phyloP scores from a whole-genome alignment of 768 basidiomycete genomes.

The Cystoderma amianthinum region DNA sequence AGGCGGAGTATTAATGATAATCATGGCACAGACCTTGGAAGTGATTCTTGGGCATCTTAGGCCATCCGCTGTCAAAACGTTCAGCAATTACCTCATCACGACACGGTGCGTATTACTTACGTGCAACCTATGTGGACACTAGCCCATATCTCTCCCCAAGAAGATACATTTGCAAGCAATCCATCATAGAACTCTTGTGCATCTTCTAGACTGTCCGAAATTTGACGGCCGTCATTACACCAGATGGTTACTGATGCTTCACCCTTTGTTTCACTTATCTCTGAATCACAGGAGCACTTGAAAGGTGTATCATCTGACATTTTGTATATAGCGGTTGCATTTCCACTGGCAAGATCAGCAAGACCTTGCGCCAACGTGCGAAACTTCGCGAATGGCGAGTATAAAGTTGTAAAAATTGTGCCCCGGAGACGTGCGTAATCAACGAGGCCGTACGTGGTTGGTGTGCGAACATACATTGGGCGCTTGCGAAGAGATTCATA shows the following conservation, averaged over 20 bases:
- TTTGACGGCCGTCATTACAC: conserved; percentile 13
- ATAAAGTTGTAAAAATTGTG: conserved; percentile 24
- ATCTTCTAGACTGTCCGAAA: conserved; percentile 10
- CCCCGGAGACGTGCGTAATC: conserved; percentile 25
- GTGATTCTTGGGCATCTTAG: conserved; percentile 13
- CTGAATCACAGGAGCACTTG: conserved; percentile 20
- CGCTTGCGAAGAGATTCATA: conserved; percentile 18
- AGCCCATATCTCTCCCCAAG: conserved; percentile 13
- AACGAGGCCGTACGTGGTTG: conserved; percentile 24
- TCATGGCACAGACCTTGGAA: conserved; percentile 9
- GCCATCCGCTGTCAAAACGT: conserved; percentile 17
- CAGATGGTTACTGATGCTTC: conserved; percentile 10
- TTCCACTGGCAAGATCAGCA: conserved; percentile 23
- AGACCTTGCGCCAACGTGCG: conserved; percentile 25
- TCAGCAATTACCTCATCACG: background rate
- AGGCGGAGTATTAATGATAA: background rate
- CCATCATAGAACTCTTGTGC: conserved; percentile 6
- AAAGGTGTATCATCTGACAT: conserved; percentile 7
- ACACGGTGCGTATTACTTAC: conserved; percentile 6
- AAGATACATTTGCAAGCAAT: conserved; percentile 7
- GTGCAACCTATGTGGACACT: conserved; percentile 10
- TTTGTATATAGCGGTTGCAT: conserved; percentile 19
- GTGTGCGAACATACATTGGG: conserved; percentile 26
- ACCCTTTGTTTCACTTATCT: background rate
- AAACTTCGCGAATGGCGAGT: conserved; percentile 25